A percentile compares a stretch with the other conserved stretches of the same genome.
These are phyloP conservation scores for Neurospora sp. DNA, from an alignment of 2,329 filamentous ascomycete species.

Conservation along the genomic window DNA sequence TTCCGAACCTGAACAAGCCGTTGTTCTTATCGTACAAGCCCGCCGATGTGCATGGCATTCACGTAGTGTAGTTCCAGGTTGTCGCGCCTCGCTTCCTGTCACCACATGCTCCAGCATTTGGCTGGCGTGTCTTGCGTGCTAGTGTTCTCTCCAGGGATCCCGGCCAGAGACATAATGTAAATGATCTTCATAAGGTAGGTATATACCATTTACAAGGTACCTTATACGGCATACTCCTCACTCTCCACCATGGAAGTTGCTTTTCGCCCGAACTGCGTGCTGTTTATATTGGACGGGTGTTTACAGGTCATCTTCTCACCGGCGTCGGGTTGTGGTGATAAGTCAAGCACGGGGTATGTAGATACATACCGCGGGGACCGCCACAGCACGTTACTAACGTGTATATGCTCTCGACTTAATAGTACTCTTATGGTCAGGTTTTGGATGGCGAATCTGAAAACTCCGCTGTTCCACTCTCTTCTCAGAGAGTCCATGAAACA, in stretches of 20 bases:
- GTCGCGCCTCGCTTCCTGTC: background rate
- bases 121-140: background rate
- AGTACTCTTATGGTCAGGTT: background rate
- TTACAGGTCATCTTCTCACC: background rate
- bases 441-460: background rate
- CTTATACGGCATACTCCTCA: background rate
- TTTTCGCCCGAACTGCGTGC: background rate
- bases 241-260: background rate
- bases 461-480: background rate
- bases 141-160: background rate
- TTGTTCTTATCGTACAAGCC: background rate
- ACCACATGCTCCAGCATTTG: background rate
- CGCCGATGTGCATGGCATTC: background rate
- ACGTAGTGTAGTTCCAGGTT: background rate
- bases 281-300: background rate
- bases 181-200: background rate
- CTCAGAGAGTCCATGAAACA: background rate
- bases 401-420: background rate
- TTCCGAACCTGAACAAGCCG: background rate
- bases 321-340: background rate
- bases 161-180: background rate
- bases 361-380: background rate
- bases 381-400: background rate
- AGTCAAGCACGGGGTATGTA: background rate
- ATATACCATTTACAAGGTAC: background rate